Percentiles rank a stretch among this genome's conserved stretches.
Conservation (phyloP, 495 filamentous ascomycete species). For the Letharia columbiana region DNA sequence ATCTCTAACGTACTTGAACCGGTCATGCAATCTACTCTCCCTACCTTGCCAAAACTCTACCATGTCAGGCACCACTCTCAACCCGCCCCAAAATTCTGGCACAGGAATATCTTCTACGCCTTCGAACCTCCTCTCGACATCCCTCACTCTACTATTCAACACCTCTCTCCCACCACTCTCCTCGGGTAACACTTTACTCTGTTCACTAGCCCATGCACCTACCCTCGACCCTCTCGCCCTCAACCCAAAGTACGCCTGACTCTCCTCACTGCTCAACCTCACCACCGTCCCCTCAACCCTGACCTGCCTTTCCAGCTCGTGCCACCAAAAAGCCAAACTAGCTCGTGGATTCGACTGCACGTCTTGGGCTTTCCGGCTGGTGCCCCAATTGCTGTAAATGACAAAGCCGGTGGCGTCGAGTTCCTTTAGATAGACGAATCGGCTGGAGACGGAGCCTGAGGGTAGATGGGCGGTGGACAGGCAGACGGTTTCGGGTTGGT, state of each 20-base stretch:
- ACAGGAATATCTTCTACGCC: slow-evolving; percentile 66
- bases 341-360: slow-evolving; percentile 57
- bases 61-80: slow-evolving; percentile 70
- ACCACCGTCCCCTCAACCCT: slow-evolving; percentile 54
- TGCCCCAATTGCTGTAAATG: slow-evolving; percentile 88
- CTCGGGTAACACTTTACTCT: slow-evolving; percentile 54
- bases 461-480: slow-evolving; percentile 82
- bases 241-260: slow-evolving; percentile 86
- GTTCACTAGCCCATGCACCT: slow-evolving; percentile 88
- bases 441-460: slow-evolving; percentile 71
- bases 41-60: slow-evolving; percentile 85
- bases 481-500: slow-evolving; percentile 60
- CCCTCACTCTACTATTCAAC: slow-evolving; percentile 29
- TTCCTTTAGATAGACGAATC: slow-evolving; percentile 80
- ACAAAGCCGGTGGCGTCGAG: slow-evolving; percentile 74
- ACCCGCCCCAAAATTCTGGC: slow-evolving; percentile 89
- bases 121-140: slow-evolving; percentile 14
- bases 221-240: slow-evolving; percentile 65
- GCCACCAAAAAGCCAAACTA: slow-evolving; percentile 71
- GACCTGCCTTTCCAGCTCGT: slow-evolving; percentile 69
- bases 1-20: slow-evolving; percentile 66
- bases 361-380: slow-evolving; percentile 53
- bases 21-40: slow-evolving; percentile 84
- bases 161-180: slow-evolving; percentile 30
- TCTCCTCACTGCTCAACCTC: slow-evolving; percentile 60